Evolutionary conservation across 495 filamentous ascomycete genomes (phyloP), one percentile per base, ranked within the genome.

Genomic region (Trichoderma erinaceum): DNA sequence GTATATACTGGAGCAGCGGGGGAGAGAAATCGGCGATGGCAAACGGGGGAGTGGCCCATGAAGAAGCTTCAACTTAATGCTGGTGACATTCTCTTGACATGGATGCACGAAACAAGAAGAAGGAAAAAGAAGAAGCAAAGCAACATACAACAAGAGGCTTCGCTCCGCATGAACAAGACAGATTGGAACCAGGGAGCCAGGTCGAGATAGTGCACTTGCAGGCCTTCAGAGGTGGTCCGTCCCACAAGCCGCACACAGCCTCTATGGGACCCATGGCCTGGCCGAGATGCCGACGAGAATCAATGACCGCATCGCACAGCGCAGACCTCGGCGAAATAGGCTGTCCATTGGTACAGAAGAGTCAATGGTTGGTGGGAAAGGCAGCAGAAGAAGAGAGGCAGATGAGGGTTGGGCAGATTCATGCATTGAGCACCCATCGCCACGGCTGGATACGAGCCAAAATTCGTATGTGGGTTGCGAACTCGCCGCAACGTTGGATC

Each of bases 291-390:
- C 56, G 56, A 61, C 23, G 7, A 32, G n/a, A 61, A 32, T 29
- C 25, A 13, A 61, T 61, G 56, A 61, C 56, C 56, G 56, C 56
- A 61, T 61, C 56, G 56, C 56, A 61, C 56, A 61, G 52, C 52
- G 8, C n/a, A 48, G 13, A 13, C 44, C 13, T 48, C 35, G 44
- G n/a, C 13, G 44, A 48, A 48, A 16, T 48, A 11, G 5, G 44
- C 44, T 11, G 44, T n/a, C 5, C 8, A 12, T 16, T 48, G 44
- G 44, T 13, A 48, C 29, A 29, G 29, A 29, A 29, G 29, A 1
- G 29, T 29, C 29, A 29, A 29, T 29, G 29, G 29, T 29, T 29
- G 29, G 29, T 29, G 29, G 29, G 29, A 29, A 48, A 16, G 44
- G 18, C 44, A 16, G 44, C 44, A 18, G 12, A 48, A 48, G 44